phyloP scores from a whole-genome alignment of 1,284 basidiomycete species.

The Amylostereum chailletii region DNA sequence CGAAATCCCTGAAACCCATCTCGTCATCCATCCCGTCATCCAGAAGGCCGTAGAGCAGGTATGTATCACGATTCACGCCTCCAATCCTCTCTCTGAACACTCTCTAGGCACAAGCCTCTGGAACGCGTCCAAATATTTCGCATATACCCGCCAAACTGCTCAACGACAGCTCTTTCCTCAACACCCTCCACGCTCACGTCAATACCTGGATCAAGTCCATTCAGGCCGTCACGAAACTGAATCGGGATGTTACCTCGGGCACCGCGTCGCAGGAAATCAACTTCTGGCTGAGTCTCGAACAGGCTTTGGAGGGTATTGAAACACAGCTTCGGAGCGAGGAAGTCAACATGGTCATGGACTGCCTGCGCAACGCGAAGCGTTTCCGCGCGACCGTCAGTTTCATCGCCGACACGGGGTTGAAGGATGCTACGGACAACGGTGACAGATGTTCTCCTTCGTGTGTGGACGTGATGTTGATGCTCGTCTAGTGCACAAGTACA shows the following conservation, averaged over 20 bases:
- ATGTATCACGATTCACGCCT: conserved; percentile 13
- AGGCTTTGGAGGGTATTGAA: conserved; percentile 90
- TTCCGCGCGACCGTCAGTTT: conserved; percentile 98
- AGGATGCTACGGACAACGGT: conserved; percentile 86
- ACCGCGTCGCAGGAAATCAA: conserved; percentile 99
- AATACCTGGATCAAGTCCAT: conserved; percentile 99
- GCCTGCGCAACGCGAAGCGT: conserved; percentile 90
- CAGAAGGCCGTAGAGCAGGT: conserved; percentile 79
- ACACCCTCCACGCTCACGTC: conserved; percentile 89
- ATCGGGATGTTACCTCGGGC: conserved; percentile 88
- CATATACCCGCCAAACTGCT: conserved; percentile 70
- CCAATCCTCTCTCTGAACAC: conserved; percentile 9
- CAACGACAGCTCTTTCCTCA: conserved; percentile 87
- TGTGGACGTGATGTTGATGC: conserved; percentile 1
- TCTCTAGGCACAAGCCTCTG: conserved; percentile 42
- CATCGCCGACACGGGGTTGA: conserved; percentile 94
- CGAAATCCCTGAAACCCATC: conserved; percentile 94
- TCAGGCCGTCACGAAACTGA: conserved; percentile 91
- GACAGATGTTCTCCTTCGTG: conserved; percentile 17
- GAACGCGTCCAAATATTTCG: conserved; percentile 64
- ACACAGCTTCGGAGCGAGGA: conserved; percentile 87
- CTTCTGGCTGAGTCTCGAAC: conserved; percentile 95
- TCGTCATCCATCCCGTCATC: conserved; percentile 88
- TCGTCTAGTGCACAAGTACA: conserved; percentile 85
- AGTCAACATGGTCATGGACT: conserved; percentile 92